These are phyloP conservation scores for Acephala macrosclerotiorum DNA, from an alignment of 2,329 filamentous ascomycete genomes.

Conservation along the genomic window DNA sequence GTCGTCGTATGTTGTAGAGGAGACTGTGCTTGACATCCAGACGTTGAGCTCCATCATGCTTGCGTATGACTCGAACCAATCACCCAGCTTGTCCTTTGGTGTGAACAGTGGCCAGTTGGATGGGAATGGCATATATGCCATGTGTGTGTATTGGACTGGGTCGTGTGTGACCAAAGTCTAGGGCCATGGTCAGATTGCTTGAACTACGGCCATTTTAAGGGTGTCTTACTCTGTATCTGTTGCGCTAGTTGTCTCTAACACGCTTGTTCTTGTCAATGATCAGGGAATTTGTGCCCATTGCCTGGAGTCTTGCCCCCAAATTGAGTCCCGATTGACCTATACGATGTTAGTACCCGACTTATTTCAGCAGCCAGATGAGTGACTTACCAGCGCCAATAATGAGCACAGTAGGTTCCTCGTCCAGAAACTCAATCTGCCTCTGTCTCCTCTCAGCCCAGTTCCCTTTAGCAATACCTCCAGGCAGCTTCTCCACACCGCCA, in stretches of 20 bases:
- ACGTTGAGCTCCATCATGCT: constrained; percentile 70
- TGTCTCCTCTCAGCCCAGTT: constrained; percentile 66
- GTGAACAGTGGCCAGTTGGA: constrained; percentile 72
- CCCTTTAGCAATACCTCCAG: constrained; percentile 30
- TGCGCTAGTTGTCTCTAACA: constrained; percentile 71
- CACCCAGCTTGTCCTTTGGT: constrained; percentile 73
- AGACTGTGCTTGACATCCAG: constrained; percentile 63
- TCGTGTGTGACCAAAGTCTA: constrained; percentile 71
- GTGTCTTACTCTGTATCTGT: constrained; percentile 52
- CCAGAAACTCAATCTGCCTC: constrained; percentile 50
- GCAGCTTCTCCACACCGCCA: constrained; percentile 5
- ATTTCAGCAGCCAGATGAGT: neutral
- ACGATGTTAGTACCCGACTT: constrained; percentile 46
- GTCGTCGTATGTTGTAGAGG: constrained; percentile 46
- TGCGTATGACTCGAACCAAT: constrained; percentile 73
- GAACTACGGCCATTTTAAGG: no score
- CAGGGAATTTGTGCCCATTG: constrained; percentile 60
- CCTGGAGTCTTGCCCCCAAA: constrained; percentile 64
- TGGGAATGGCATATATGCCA: constrained; percentile 72
- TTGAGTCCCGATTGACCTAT: constrained; percentile 68
- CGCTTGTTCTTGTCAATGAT: constrained; percentile 64
- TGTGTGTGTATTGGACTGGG: constrained; percentile 64
- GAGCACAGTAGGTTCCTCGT: constrained; percentile 47
- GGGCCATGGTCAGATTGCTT: constrained; percentile 41
- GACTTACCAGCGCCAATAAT: constrained; percentile 57